Percentiles rank a stretch among this genome's conserved stretches.
Evolutionary conservation across 1,284 basidiomycete genomes (phyloP).

Genomic region (Boletellus sp.): DNA sequence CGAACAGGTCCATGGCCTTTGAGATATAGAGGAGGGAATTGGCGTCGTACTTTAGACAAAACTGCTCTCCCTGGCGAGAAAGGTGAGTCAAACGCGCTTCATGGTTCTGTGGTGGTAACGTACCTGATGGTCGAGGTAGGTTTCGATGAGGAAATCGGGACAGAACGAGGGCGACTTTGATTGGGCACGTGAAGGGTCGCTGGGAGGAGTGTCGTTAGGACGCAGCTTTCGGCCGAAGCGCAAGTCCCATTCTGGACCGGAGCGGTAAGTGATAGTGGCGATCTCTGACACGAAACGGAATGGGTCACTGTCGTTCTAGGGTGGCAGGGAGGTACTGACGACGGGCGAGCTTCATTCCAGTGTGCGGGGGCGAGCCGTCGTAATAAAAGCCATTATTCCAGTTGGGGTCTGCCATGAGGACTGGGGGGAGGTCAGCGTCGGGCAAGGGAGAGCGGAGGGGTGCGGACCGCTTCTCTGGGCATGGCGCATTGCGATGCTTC

Average conservation of each 20-base stretch:
- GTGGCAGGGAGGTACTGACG: conserved; percentile 53
- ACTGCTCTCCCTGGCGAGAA: conserved; percentile 70
- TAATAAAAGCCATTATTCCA: conserved; percentile 99
- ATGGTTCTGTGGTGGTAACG: too few relatives aligned
- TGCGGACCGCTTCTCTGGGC: conserved; percentile 88
- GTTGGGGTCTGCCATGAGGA: conserved; percentile 98
- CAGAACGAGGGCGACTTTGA: conserved; percentile 74
- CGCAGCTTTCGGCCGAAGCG: conserved; percentile 85
- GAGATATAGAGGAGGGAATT: conserved; percentile 98
- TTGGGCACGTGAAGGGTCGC: conserved; percentile 3
- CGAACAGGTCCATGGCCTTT: conserved; percentile 99
- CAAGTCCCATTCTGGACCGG: conserved; percentile 98
- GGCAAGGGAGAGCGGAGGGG: background rate
- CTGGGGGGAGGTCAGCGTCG: conserved; percentile 40
- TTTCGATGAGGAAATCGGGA: conserved; percentile 98
- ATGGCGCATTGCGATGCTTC: conserved; percentile 92
- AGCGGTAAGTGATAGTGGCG: conserved; percentile 98
- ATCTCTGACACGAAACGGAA: conserved; percentile 62
- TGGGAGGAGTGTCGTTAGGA: conserved; percentile 10
- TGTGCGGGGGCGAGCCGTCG: conserved; percentile 89
- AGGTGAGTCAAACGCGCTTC: conserved; percentile 7
- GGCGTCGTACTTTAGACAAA: conserved; percentile 98
- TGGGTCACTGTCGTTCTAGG: background rate
- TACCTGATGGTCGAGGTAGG: conserved; percentile 95
- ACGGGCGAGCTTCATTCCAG: conserved; percentile 96